Evolutionary conservation across 2,329 filamentous ascomycete genomes (phyloP), one percentile per base, ranked within the genome.

Genomic region (Colletotrichum phormii): DNA sequence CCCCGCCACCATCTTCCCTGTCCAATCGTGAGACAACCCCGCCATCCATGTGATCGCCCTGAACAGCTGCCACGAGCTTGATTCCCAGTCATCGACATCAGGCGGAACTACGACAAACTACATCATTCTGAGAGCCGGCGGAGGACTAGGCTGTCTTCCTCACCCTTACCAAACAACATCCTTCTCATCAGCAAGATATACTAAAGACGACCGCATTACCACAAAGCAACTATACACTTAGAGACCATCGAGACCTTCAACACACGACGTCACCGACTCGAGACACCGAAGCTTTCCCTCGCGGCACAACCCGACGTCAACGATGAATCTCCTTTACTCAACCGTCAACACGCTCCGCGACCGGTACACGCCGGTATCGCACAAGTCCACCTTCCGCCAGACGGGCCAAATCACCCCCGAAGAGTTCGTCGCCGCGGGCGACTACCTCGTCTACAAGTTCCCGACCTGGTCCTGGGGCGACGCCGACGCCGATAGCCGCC

Each of bases 391-490:
- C 76, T 99, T 99, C 85, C 94, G 96, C 78, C 89, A 91, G 78
- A 98, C 95, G 5, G 97, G 97, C 76, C 94, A 98, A 86, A 97
- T 99, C 84, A 98, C 96, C 0, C 96, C 96, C 22, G 96, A 98
- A 80, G 97, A 99, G 88, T 99, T 99, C 83, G 89, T 98, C 63
- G 93, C 94, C 4, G 97, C 97, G 4, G 97, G 97, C 78, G 97
- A 99, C 86, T 99, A 98, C 82, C 91, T 99, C 49, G 95, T 98
- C 80, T 98, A 97, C 91, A 98, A 98, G 87, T 99, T 99, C 85
- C 97, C 96, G 9, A 97, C 96, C 71, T 99, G 97, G 97, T 93
- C 94, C 62, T 99, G 97, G 97, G 92, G 93, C 76, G 94, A 97
- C 78, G 95, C 96, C 76, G 94, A 96, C 67, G 91, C 92, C n/a